Conservation (phyloP, 208 protist genomes). For the Trypanosoma platydactyli region DNA sequence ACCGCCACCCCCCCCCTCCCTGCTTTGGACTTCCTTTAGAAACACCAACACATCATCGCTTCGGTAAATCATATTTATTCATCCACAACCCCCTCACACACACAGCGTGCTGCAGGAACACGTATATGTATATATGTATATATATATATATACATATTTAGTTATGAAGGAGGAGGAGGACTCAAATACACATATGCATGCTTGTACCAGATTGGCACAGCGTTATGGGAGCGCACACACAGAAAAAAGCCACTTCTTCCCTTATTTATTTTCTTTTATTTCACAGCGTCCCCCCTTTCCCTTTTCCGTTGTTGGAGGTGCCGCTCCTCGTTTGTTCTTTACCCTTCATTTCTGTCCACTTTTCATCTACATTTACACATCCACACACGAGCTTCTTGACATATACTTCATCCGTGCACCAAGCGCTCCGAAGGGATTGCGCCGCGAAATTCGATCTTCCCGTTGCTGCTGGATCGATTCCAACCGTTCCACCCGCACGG, state of each 20-base stretch:
- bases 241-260: not conserved
- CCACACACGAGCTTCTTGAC: not conserved
- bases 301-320: no score
- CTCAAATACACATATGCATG: not conserved
- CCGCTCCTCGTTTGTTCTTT: no score
- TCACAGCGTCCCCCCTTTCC: no score
- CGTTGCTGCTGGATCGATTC: conserved; percentile 4
- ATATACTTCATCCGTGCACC: conserved; percentile 40
- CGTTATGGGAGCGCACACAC: no score
- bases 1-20: no score
- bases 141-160: conserved; percentile 12
- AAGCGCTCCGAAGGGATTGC: conserved; percentile 49
- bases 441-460: conserved; percentile 12
- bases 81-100: not conserved
- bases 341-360: not conserved
- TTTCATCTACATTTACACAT: not conserved
- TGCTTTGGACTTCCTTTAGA: no score
- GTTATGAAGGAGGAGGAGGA: not conserved
- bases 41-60: no score
- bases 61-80: not conserved
- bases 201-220: no score
- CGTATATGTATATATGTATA: conserved; percentile 11
- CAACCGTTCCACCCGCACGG: conserved; percentile 29
- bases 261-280: not conserved
- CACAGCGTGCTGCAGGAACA: not conserved